Evolutionary conservation across 371 early-diverging fungal genomes (phyloP), one percentile per base, ranked within the genome.

Genomic region (Rhizopus arrhizus): DNA sequence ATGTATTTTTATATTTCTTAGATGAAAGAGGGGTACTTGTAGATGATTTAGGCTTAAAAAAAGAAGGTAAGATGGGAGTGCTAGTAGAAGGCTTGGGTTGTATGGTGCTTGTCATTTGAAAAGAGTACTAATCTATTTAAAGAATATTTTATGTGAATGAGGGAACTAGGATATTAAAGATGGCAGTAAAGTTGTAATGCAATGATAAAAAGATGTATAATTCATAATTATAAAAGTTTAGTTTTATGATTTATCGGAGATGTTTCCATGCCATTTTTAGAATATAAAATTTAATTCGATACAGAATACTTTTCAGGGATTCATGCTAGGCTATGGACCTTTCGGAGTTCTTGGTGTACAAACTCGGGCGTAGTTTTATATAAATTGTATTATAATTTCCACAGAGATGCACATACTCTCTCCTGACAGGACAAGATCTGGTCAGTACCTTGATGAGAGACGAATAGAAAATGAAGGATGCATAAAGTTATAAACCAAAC

Each of bases 11-110:
- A 13, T 6, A 6, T n/a, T 43, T 43, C 6, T 43, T 43, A 8
- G 54, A 54, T 28, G 41, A 41, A 42, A 29, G 42, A 5, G 56
- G 56, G 3, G 56, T 56, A 33, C 56, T 56, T 28, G 5, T 56
- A 15, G 56, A 56, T 34, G 45, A 7, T 22, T 43, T 56, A 16
- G 45, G 42, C 16, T 56, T 56, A 8, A 56, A 12, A 45, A 45
- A 56, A 7, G 48, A 29, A 48, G 31, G 29, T 9, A 43, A n/a
- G n/a, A 43, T 15, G 15, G 48, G 48, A 9, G 48, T 48, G 28
- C 48, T 48, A 29, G 22, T 48, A 0, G 48, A 29, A 29, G 48
- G 22, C 28, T 29, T 29, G 6, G 12, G 48, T 29, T 48, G 48
- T 7, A 48, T 15, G 6, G 48, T 29, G 12, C 1, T 29, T 29